A percentile compares a stretch with the other conserved stretches of the same genome.
phyloP scores from a whole-genome alignment of 2,329 filamentous ascomycete species.

The Xylaria sp. region DNA sequence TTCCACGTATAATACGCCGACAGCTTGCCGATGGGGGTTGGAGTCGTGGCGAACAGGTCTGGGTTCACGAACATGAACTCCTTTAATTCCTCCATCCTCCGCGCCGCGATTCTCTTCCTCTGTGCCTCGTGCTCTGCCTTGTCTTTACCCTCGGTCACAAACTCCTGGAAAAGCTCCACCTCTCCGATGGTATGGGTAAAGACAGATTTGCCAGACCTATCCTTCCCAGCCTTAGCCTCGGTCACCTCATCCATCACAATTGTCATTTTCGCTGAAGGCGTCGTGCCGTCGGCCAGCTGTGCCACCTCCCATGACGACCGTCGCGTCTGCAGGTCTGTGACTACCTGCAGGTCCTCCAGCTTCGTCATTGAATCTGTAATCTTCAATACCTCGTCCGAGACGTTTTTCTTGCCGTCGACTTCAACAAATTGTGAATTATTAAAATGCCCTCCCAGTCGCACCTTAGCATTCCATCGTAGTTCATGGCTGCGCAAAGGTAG shows the following conservation, averaged over 20 bases:
- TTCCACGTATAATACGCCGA: constrained; percentile 37
- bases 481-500: neutral
- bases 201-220: constrained; percentile 1
- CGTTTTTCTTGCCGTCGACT: constrained; percentile 32
- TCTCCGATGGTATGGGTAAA: constrained; percentile 37
- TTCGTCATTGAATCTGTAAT: constrained; percentile 22
- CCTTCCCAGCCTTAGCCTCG: constrained; percentile 24
- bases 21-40: constrained; percentile 36
- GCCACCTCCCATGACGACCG: constrained; percentile 34
- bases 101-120: constrained; percentile 28
- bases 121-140: constrained; percentile 28
- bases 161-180: constrained; percentile 36
- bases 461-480: constrained; percentile 38
- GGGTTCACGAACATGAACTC: constrained; percentile 32
- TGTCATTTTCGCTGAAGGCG: constrained; percentile 34
- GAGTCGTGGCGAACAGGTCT: constrained; percentile 32
- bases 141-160: constrained; percentile 33
- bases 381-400: constrained; percentile 34
- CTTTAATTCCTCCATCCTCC: constrained; percentile 35
- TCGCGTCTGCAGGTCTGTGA: constrained; percentile 34
- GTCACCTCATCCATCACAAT: constrained; percentile 37
- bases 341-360: constrained; percentile 34
- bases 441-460: constrained; percentile 34
- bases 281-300: constrained; percentile 18
- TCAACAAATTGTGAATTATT: constrained; percentile 37